phyloP scores from a whole-genome alignment of 768 basidiomycete genomes.

The Tylopilus felleus region DNA sequence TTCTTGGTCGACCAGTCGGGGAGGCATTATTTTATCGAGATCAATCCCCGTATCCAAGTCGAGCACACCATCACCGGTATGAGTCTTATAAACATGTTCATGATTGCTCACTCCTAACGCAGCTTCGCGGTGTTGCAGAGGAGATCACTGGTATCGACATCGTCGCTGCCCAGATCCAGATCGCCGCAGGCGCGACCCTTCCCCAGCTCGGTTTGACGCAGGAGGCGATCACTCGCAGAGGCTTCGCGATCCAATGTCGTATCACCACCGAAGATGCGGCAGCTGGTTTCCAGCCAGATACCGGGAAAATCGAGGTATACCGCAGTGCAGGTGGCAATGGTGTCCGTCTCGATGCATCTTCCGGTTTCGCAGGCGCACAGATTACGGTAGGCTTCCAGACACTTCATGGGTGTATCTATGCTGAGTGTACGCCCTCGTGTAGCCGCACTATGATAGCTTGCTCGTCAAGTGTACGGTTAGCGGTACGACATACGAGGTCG shows the following conservation, averaged over 20 bases:
- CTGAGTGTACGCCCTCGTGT: conserved; percentile 1
- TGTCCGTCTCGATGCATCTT: conserved; percentile 93
- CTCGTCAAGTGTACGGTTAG: conserved; percentile 95
- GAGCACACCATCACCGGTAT: conserved; percentile 98
- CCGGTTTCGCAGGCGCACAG: conserved; percentile 98
- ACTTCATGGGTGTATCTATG: background rate
- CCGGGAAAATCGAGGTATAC: conserved; percentile 99
- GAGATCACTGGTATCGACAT: conserved; percentile 99
- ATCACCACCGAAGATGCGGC: conserved; percentile 97
- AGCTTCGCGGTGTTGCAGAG: conserved; percentile 52
- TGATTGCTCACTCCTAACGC: background rate
- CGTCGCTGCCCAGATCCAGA: conserved; percentile 98
- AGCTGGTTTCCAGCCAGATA: conserved; percentile 94
- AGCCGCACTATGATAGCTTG: conserved; percentile 98
- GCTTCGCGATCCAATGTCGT: conserved; percentile 98
- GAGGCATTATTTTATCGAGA: conserved; percentile 98
- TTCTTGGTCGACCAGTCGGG: conserved; percentile 97
- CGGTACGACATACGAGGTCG: conserved; percentile 98
- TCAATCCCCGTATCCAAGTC: conserved; percentile 99
- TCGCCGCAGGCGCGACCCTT: conserved; percentile 96
- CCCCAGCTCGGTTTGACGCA: conserved; percentile 94
- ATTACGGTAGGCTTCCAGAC: conserved; percentile 70
- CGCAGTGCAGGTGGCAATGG: conserved; percentile 98
- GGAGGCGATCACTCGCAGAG: conserved; percentile 92
- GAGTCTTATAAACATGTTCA: conserved; percentile 12